Evolutionary conservation across 139 green algal species (phyloP).

Genomic region (Chlorella ohadii): DNA sequence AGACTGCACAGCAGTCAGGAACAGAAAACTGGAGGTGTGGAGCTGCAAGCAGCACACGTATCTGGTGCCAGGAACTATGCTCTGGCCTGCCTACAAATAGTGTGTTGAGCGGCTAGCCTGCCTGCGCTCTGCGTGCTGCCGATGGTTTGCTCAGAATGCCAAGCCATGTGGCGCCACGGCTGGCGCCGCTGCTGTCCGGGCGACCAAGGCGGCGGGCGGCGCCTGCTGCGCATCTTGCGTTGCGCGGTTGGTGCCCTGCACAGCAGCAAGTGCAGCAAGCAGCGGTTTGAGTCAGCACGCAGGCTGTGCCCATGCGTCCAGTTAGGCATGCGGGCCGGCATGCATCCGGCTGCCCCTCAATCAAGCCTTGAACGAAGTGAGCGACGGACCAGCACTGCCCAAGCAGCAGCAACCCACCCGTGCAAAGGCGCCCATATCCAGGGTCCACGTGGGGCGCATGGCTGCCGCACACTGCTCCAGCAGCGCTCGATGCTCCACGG

Average conservation of each 20-base stretch:
- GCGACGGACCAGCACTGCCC: too few relatives aligned
- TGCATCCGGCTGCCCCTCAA: neutral
- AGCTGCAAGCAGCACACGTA: too few relatives aligned
- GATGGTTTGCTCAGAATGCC: neutral
- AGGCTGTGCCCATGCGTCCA: neutral
- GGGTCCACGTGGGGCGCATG: constrained; percentile 24
- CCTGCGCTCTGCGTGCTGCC: too few relatives aligned
- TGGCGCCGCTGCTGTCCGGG: neutral
- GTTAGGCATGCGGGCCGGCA: too few relatives aligned
- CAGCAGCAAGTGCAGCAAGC: neutral
- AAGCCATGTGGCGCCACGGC: neutral
- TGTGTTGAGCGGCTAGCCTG: too few relatives aligned
- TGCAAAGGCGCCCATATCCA: neutral
- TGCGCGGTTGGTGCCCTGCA: neutral
- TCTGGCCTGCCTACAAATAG: too few relatives aligned
- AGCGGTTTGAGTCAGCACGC: neutral
- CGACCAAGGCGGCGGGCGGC: neutral
- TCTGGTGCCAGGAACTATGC: too few relatives aligned
- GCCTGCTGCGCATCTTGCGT: neutral
- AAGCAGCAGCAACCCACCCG: neutral
- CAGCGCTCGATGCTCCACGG: constrained; percentile 12
- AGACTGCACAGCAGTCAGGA: too few relatives aligned
- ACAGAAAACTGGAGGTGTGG: too few relatives aligned
- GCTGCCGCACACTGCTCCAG: constrained; percentile 14
- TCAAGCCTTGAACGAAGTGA: too few relatives aligned